Evolutionary conservation across 2,329 filamentous ascomycete genomes (phyloP).

Genomic region (Talaromyces sp.): DNA sequence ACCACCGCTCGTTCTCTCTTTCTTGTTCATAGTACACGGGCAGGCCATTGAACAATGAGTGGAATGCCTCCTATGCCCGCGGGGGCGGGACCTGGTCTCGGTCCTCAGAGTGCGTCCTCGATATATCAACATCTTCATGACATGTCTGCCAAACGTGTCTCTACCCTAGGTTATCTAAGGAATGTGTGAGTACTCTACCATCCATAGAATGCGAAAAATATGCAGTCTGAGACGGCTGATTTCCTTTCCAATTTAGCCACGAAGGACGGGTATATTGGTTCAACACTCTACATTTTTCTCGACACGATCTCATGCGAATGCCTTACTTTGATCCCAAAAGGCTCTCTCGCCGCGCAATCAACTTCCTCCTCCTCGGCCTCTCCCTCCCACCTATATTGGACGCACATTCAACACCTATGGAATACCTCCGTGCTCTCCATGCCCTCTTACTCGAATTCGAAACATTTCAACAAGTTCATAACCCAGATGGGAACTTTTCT

Average conservation of each 20-base stretch:
- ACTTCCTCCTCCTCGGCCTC: slow-evolving; percentile 87
- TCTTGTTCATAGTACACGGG: not conserved
- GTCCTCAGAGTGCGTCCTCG: slow-evolving; percentile 50
- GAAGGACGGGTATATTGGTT: slow-evolving; percentile 97
- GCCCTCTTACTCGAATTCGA: slow-evolving; percentile 88
- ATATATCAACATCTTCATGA: slow-evolving; percentile 73
- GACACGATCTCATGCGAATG: slow-evolving; percentile 72
- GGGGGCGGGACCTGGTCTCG: slow-evolving; percentile 29
- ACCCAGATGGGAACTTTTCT: slow-evolving; percentile 67
- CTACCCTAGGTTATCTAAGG: slow-evolving; percentile 85
- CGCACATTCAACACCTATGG: slow-evolving; percentile 70
- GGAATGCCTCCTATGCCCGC: slow-evolving; percentile 28
- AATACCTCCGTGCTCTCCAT: slow-evolving; percentile 84
- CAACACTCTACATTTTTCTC: slow-evolving; percentile 90
- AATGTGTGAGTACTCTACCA: slow-evolving; percentile 66
- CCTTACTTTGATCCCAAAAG: slow-evolving; percentile 82
- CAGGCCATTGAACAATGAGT: slow-evolving; percentile 11
- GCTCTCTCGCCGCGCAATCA: slow-evolving; percentile 83
- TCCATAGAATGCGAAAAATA: not conserved
- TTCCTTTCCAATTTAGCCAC: slow-evolving; percentile 57
- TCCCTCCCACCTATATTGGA: slow-evolving; percentile 88
- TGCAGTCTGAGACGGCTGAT: not conserved
- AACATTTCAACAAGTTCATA: slow-evolving; percentile 82
- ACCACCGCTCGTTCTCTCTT: not conserved
- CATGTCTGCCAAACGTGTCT: slow-evolving; percentile 84